Evolutionary conservation across 495 filamentous ascomycete species (phyloP), one percentile per base, ranked within the genome.

Genomic region (Penicillium canescens): DNA sequence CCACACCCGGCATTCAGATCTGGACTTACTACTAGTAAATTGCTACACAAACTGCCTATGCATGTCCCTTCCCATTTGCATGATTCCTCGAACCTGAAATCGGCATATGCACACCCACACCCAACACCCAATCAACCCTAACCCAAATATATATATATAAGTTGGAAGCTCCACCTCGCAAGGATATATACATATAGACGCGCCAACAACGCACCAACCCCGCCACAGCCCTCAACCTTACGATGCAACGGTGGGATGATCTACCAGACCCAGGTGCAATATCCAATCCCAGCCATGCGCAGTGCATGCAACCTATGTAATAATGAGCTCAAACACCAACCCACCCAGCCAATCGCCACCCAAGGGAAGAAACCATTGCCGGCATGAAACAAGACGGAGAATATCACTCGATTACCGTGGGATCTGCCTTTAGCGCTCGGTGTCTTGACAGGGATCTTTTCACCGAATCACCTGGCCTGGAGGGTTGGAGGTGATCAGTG

Each of bases 201-300:
- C 23, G 20, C 37, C 34, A 38, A 47, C 50, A 41, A 44, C 23
- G 23, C 23, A 24, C 23, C 23, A 31, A 14, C 49, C 36, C 42
- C n/a, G 36, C 46, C 16, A 23, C 14, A 14, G 38, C 28, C 20
- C 13, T 31, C 26, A 36, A 26, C 39, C 44, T 23, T 43, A 20
- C 45, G 36, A 65, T 62, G 62, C 54, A 62, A 65, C 62, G 39
- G 59, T 65, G 41, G 39, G 41, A 62, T 65, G 59, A 65, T 62
- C 56, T 60, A 55, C 59, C 34, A 31, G 28, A 31, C 28, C 28
- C 28, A 31, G 28, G 28, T 18, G 18, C 18, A 18, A 18, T 18
- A 18, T 31, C 28, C 28, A 31, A 36, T 48, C 37, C 20, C 26
- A 26, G 46, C 16, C 18, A 36, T n/a, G 10, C 13, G 31, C 31